Percentiles rank a stretch among this genome's conserved stretches.
phyloP scores from a whole-genome alignment of 2,329 filamentous ascomycete species.

The Tricladium varicosporioides region DNA sequence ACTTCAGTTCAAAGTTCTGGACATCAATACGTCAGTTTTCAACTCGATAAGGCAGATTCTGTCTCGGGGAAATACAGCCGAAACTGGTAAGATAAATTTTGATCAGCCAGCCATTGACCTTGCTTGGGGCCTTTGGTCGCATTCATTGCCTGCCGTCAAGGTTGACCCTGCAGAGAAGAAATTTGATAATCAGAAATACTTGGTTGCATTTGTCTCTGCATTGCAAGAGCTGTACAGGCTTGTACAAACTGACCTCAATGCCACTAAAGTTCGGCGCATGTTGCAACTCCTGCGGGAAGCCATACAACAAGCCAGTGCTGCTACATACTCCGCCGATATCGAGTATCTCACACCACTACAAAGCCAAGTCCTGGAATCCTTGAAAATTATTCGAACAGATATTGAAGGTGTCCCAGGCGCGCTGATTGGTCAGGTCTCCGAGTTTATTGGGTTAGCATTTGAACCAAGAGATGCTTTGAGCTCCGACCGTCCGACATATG shows the following conservation, averaged over 20 bases:
- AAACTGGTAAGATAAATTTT: slow-evolving; percentile 34
- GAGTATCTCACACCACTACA: slow-evolving; percentile 75
- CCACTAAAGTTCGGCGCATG: slow-evolving; percentile 64
- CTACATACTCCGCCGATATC: slow-evolving; percentile 68
- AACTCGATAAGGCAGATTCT: slow-evolving; percentile 65
- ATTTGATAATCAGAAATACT: slow-evolving; percentile 72
- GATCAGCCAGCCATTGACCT: slow-evolving; percentile 50
- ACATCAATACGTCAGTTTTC: slow-evolving; percentile 70
- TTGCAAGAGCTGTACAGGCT: slow-evolving; percentile 78
- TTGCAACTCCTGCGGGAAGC: slow-evolving; percentile 69
- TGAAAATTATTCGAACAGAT: slow-evolving; percentile 67
- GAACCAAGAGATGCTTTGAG: slow-evolving; percentile 35
- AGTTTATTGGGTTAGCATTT: slow-evolving; percentile 71
- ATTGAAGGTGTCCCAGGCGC: slow-evolving; percentile 62
- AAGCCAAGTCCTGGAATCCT: slow-evolving; percentile 62
- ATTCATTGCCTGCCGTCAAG: slow-evolving; percentile 55
- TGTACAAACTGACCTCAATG: slow-evolving; percentile 60
- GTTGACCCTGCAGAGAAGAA: slow-evolving; percentile 42
- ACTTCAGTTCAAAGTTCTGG: slow-evolving; percentile 61
- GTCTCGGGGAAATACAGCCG: slow-evolving; percentile 44
- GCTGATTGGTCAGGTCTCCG: slow-evolving; percentile 67
- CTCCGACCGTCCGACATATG: slow-evolving; percentile 68
- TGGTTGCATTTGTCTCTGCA: slow-evolving; percentile 79
- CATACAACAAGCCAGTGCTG: slow-evolving; percentile 66
- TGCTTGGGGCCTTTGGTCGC: slow-evolving; percentile 70